These are phyloP conservation scores for Microstegium vimineum DNA, from an alignment of 176 grass and related monocot genomes.

Conservation along the genomic window DNA sequence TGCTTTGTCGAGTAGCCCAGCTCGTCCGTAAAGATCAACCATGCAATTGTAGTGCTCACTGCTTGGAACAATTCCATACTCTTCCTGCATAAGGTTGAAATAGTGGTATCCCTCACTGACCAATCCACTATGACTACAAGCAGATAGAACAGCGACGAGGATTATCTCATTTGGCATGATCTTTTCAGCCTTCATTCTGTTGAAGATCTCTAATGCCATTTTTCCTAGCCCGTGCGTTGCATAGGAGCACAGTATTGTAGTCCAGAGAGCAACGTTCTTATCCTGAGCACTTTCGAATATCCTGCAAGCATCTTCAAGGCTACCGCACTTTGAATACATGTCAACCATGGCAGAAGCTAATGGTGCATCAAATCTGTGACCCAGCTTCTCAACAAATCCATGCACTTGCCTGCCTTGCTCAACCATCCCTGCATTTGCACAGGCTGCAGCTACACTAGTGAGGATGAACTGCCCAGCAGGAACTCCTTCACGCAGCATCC, in stretches of 20 bases:
- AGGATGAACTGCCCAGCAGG: constrained; percentile 43
- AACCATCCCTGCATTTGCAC: constrained; percentile 55
- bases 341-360: constrained; percentile 41
- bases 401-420: constrained; percentile 53
- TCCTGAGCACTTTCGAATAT: constrained; percentile 23
- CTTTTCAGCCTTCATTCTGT: constrained; percentile 39
- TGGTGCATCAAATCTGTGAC: constrained; percentile 30
- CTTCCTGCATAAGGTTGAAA: constrained; percentile 49
- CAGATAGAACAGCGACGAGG: constrained; percentile 42
- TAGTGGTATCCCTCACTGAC: constrained; percentile 37
- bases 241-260: constrained; percentile 55
- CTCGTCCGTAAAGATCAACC: constrained; percentile 65
- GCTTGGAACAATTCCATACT: constrained; percentile 48
- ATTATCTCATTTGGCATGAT: constrained; percentile 54
- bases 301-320: constrained; percentile 37
- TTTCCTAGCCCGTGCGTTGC: constrained; percentile 37
- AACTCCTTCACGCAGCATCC: constrained; percentile 42
- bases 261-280: constrained; percentile 48
- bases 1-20: constrained; percentile 47
- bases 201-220: constrained; percentile 43
- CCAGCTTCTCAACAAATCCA: constrained; percentile 33
- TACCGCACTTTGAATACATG: constrained; percentile 57
- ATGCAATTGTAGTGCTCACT: constrained; percentile 64
- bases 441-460: constrained; percentile 52
- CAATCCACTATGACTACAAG: constrained; percentile 52